Conservation (phyloP, 1,284 basidiomycete genomes). For the Apiotrichum veenhuisii region DNA sequence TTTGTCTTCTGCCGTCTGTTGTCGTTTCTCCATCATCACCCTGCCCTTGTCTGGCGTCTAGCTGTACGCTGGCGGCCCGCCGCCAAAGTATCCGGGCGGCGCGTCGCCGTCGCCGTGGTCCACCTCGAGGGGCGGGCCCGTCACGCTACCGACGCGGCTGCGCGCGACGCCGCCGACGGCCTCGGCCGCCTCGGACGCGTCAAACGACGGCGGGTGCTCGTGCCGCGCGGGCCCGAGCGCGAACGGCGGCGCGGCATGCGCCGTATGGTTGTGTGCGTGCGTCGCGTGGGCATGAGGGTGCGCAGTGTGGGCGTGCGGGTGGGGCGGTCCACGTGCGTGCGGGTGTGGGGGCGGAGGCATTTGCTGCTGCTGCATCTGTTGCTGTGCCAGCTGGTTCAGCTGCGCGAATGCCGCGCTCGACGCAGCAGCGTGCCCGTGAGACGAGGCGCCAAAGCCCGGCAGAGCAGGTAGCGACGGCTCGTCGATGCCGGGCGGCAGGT, state of each 20-base stretch:
- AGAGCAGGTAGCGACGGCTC: slow-evolving; percentile 50
- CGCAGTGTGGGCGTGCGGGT: neutral
- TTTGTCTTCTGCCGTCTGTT: too few species aligned
- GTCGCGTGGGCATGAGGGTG: neutral
- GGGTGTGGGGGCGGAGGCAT: neutral
- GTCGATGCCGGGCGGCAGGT: slow-evolving; percentile 50
- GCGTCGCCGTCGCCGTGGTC: slow-evolving; percentile 19
- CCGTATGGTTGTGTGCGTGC: neutral
- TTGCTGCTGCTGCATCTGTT: neutral
- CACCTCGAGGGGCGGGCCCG: neutral
- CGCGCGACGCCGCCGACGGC: slow-evolving; percentile 23
- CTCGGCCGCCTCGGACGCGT: slow-evolving; percentile 45
- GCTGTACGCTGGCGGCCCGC: slow-evolving; percentile 33
- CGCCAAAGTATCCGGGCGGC: slow-evolving; percentile 37
- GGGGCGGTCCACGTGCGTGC: neutral
- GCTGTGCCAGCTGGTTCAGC: slow-evolving; percentile 1
- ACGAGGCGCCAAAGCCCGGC: slow-evolving; percentile 26
- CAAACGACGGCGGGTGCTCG: slow-evolving; percentile 42
- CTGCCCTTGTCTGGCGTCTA: too few species aligned
- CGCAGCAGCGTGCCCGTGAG: neutral
- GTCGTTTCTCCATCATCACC: too few species aligned
- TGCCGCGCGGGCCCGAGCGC: slow-evolving; percentile 27
- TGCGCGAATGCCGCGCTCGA: neutral
- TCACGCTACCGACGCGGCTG: slow-evolving; percentile 8
- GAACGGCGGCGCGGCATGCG: slow-evolving; percentile 38